Evolutionary conservation across 1,139 yeast genomes (phyloP).

Genomic region (Geotrichum histeridarum): DNA sequence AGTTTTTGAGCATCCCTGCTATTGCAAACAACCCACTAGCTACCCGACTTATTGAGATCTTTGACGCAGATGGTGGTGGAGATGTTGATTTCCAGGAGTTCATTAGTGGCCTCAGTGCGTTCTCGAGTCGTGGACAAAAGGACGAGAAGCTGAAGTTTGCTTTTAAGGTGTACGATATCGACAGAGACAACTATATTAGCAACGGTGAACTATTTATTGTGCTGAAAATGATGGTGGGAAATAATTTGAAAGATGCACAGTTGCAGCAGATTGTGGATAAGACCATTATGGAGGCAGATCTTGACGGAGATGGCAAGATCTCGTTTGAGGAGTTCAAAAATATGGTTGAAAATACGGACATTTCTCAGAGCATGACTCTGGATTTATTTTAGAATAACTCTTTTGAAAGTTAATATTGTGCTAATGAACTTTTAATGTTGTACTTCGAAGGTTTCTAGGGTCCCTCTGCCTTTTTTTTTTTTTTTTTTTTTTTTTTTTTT

Average conservation of each 20-base stretch:
- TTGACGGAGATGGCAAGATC: constrained; percentile 83
- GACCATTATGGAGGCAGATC: constrained; percentile 91
- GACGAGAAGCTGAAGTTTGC: constrained; percentile 85
- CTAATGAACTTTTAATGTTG: too few species aligned
- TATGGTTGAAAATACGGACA: constrained; percentile 38
- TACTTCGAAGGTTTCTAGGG: neutral
- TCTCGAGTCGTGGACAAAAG: constrained; percentile 80
- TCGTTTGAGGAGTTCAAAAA: constrained; percentile 81
- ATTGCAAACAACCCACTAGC: constrained; percentile 88
- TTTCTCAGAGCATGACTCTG: constrained; percentile 40
- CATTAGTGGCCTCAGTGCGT: constrained; percentile 81
- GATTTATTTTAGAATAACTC: constrained; percentile 31
- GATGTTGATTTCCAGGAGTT: constrained; percentile 94
- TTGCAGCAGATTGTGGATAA: constrained; percentile 93
- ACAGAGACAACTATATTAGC: constrained; percentile 88
- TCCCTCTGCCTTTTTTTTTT: neutral
- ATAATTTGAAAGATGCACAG: constrained; percentile 77
- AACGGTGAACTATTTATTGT: constrained; percentile 93
- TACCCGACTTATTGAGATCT: constrained; percentile 82
- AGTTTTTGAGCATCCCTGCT: constrained; percentile 89
- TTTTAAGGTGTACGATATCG: constrained; percentile 91
- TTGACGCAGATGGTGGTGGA: constrained; percentile 91
- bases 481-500: neutral
- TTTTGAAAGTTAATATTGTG: too few species aligned
- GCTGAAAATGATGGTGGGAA: constrained; percentile 95